A percentile compares a stretch with the other conserved stretches of the same genome.
Evolutionary conservation across 176 grass and related monocot genomes (phyloP).

Genomic region (Oryza meyeriana): DNA sequence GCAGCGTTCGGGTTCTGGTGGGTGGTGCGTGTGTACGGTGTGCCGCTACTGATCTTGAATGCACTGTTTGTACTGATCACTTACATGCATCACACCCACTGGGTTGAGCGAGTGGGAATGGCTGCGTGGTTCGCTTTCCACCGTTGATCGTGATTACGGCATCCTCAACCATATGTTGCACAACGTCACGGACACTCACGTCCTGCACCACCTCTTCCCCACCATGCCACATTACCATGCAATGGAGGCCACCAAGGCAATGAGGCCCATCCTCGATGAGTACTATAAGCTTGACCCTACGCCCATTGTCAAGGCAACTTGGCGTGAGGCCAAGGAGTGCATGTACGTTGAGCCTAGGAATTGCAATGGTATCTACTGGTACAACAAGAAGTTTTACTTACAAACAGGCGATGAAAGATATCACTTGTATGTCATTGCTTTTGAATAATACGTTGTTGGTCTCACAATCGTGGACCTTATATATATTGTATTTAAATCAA

Average conservation of each 20-base stretch:
- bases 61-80: conserved; percentile 80
- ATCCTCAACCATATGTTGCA: conserved; percentile 90
- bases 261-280: conserved; percentile 78
- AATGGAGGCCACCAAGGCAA: conserved; percentile 86
- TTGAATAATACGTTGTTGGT: too few relatives aligned
- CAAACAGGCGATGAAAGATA: too few relatives aligned
- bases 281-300: conserved; percentile 87
- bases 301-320: conserved; percentile 61
- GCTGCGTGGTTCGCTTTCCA: conserved; percentile 77
- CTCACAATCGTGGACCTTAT: too few relatives aligned
- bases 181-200: conserved; percentile 93
- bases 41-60: conserved; percentile 82
- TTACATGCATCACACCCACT: conserved; percentile 91
- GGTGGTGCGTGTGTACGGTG: too few relatives aligned
- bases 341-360: conserved; percentile 67
- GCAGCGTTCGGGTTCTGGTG: too few relatives aligned
- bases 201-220: conserved; percentile 92
- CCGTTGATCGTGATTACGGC: conserved; percentile 87
- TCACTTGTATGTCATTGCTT: too few relatives aligned
- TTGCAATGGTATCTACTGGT: conserved; percentile 78
- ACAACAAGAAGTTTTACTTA: conserved; percentile 76
- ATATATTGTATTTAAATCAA: too few relatives aligned
- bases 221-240: conserved; percentile 98
- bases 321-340: conserved; percentile 81
- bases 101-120: conserved; percentile 85